A percentile compares a stretch with the other conserved stretches of the same genome.
These are phyloP conservation scores for Lignosus rhinocerotis DNA, from an alignment of 1,284 basidiomycete genomes.

Conservation along the genomic window DNA sequence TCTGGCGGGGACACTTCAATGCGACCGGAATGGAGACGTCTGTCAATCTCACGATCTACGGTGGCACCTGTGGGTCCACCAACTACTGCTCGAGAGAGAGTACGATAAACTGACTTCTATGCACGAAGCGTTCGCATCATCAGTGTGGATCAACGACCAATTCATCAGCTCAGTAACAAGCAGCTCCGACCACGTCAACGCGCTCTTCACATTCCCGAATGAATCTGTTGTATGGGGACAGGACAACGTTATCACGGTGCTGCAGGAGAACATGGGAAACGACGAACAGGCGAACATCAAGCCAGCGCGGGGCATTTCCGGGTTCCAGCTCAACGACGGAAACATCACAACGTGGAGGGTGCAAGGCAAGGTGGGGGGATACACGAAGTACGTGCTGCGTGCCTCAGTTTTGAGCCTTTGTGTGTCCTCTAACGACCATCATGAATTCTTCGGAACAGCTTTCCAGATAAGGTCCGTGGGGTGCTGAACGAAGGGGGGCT, in stretches of 20 bases:
- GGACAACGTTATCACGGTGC: constrained; percentile 76
- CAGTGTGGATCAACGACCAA: constrained; percentile 75
- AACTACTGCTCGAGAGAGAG: background rate
- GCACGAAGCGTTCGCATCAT: constrained; percentile 66
- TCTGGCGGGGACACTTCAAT: constrained; percentile 81
- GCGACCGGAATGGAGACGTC: constrained; percentile 58
- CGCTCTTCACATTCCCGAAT: constrained; percentile 60
- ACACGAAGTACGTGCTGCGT: constrained; percentile 47
- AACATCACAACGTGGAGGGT: constrained; percentile 74
- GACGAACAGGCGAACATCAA: constrained; percentile 59
- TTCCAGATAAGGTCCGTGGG: constrained; percentile 68
- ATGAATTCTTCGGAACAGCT: constrained; percentile 38
- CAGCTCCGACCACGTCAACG: constrained; percentile 61
- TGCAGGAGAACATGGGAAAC: constrained; percentile 83
- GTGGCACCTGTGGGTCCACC: constrained; percentile 61
- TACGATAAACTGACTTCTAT: background rate
- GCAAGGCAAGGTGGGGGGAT: constrained; percentile 80
- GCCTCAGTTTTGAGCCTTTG: constrained; percentile 19
- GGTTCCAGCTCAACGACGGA: constrained; percentile 63
- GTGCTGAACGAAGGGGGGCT: constrained; percentile 81
- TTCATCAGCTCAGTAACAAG: constrained; percentile 74
- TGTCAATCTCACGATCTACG: constrained; percentile 74
- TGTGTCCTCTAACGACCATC: background rate
- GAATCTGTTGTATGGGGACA: constrained; percentile 47
- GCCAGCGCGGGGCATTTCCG: constrained; percentile 77